Percentiles rank a stretch among this genome's conserved stretches.
These are phyloP conservation scores for Monosporascus sp. DNA, from an alignment of 2,329 filamentous ascomycete genomes.

Conservation along the genomic window DNA sequence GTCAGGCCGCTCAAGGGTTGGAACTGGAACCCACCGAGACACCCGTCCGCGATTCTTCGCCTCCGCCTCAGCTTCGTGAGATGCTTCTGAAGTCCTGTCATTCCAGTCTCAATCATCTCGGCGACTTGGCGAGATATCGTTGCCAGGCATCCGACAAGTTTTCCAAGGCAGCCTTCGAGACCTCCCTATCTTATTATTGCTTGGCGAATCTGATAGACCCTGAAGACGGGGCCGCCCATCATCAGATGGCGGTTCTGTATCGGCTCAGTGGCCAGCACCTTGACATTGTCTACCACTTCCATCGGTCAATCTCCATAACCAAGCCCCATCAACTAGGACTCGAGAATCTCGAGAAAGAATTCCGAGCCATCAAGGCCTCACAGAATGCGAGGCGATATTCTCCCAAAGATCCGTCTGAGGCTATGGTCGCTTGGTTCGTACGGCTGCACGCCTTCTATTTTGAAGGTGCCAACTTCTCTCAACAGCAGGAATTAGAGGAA, in stretches of 20 bases:
- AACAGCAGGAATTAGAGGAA: constrained; percentile 75
- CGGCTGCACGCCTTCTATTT: constrained; percentile 82
- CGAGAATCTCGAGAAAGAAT: constrained; percentile 74
- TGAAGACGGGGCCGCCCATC: constrained; percentile 73
- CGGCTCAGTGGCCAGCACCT: constrained; percentile 74
- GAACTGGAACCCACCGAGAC: constrained; percentile 38
- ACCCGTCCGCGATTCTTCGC: constrained; percentile 40
- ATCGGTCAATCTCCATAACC: constrained; percentile 71
- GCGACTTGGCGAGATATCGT: constrained; percentile 86
- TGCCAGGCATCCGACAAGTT: constrained; percentile 63
- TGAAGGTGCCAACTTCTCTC: constrained; percentile 67
- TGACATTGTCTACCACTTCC: constrained; percentile 82
- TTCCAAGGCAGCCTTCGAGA: constrained; percentile 66
- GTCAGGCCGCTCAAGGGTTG: constrained; percentile 37
- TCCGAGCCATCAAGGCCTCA: constrained; percentile 49
- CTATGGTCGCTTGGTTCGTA: constrained; percentile 76
- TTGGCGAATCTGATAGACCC: constrained; percentile 77
- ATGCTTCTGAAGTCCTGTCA: constrained; percentile 71
- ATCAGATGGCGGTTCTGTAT: constrained; percentile 85
- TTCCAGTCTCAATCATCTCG: constrained; percentile 76
- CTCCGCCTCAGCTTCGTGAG: constrained; percentile 40
- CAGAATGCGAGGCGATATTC: constrained; percentile 27
- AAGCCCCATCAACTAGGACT: constrained; percentile 70
- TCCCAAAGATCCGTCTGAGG: constrained; percentile 51
- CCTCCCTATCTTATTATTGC: constrained; percentile 77